These are phyloP conservation scores for Cladosporium halotolerans DNA, from an alignment of 2,329 filamentous ascomycete genomes.

Conservation along the genomic window DNA sequence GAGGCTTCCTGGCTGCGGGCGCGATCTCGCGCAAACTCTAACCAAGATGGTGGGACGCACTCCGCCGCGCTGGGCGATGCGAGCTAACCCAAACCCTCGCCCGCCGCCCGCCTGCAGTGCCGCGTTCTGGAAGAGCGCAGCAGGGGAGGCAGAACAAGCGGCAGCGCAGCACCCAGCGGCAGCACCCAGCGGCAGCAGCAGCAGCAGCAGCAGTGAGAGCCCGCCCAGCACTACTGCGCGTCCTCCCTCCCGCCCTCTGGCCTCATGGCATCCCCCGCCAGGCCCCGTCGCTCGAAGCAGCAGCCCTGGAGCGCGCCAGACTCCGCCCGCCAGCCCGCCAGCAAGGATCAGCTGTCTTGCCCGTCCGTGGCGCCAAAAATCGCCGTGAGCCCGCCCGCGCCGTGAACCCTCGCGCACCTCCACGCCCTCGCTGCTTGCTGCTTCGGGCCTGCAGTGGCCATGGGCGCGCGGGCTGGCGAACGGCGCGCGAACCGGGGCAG, in stretches of 20 bases:
- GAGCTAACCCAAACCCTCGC: neutral
- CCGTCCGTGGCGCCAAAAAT: constrained; percentile 1
- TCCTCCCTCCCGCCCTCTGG: too few relatives aligned
- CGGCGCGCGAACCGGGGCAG: constrained; percentile 23
- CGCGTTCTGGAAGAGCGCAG: constrained; percentile 18
- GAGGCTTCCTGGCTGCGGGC: neutral
- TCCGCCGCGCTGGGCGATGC: constrained; percentile 17
- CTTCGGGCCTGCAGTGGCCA: constrained; percentile 27
- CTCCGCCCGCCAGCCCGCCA: constrained; percentile 21
- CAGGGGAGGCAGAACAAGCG: too few relatives aligned
- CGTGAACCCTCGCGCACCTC: constrained; percentile 22
- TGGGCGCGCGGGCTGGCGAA: constrained; percentile 15
- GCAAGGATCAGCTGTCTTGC: constrained; percentile 30
- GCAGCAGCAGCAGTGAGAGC: too few relatives aligned
- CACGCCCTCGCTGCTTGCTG: constrained; percentile 31
- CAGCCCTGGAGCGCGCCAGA: neutral
- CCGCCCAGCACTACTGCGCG: too few relatives aligned
- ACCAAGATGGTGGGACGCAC: constrained; percentile 24
- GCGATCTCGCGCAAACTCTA: constrained; percentile 17
- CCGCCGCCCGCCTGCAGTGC: constrained; percentile 7
- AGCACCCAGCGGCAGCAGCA: too few relatives aligned
- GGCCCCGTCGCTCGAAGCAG: constrained; percentile 21
- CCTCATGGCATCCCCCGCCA: constrained; percentile 8
- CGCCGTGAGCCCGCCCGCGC: too few relatives aligned
- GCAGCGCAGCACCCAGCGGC: too few relatives aligned